Base-by-base conservation (phyloP, 2,329 filamentous ascomycete species). In the Massarina eburnea region DNA sequence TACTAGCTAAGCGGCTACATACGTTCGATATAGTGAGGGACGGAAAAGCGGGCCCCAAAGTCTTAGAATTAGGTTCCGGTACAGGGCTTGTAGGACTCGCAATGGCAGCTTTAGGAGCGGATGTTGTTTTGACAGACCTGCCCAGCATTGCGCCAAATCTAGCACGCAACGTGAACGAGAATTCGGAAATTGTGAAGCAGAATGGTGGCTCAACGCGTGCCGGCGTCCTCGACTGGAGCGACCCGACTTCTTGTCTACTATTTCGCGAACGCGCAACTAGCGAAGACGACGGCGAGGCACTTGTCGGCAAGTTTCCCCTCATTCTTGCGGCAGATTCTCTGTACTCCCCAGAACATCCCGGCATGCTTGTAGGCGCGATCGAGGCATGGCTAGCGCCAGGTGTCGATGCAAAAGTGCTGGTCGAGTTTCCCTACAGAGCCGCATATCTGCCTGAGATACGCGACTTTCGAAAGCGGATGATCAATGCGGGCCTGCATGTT, bases 61-160 rank as follows among this genome's bases (percentile, higher is more conserved):
- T 80, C 5, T 77, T 97, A 8, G 92, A 97, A 66, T 79, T 97
- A 2, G 94, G 92, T 3, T 85, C 92, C 0, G 92, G 94, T 0
- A 97, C 92, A 0, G 92, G 92, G 0, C 79, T 99, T n/a, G 81
- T 96, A 8, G 94, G 94, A 0, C 76, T 97, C 34, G 87, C 91
- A 1, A 89, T 91, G 19, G 89, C 91, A 7, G 75, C 89, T 19
- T 87, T 88, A 75, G 74, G 76, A 34, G 78, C 80, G 1, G 73
- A 80, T 15, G 86, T 95, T 4, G 73, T 86, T 8, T 76, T 96
- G 41, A 96, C 89, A 27, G 94, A 97, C 65, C 74, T 97, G 21
- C 86, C 88, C 0, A 80, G 80, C n/a, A 96, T 97, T 58, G 79
- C 92, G 38, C 77, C 84, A 0, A 97, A 97, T 54, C 78, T 97